Percentiles rank a stretch among this genome's conserved stretches.
Evolutionary conservation across 2,329 filamentous ascomycete genomes (phyloP).

Genomic region (Gaeumannomyces tritici): DNA sequence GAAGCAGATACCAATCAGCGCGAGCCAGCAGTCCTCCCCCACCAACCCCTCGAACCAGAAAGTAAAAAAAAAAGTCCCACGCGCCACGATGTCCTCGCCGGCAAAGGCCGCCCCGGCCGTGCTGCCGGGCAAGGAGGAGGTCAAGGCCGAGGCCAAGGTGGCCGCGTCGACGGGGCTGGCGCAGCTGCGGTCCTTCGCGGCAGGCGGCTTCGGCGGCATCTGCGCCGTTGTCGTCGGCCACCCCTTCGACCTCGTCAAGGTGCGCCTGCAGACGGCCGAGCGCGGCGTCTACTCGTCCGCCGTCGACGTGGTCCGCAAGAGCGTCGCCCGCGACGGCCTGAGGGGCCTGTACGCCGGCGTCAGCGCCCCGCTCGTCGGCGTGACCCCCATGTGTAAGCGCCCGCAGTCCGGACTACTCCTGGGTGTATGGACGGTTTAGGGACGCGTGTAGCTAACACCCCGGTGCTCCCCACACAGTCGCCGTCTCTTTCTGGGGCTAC

Average conservation of each 20-base stretch:
- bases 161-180: constrained; percentile 27
- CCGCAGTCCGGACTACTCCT: background rate
- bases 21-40: background rate
- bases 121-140: constrained; percentile 32
- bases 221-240: constrained; percentile 93
- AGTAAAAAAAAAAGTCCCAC: constrained; percentile 10
- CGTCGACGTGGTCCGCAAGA: constrained; percentile 84
- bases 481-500: constrained; percentile 75
- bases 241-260: constrained; percentile 96
- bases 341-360: constrained; percentile 94
- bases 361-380: constrained; percentile 84
- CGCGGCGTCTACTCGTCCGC: constrained; percentile 84
- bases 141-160: constrained; percentile 31
- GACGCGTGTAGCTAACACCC: background rate
- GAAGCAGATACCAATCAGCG: too few relatives aligned
- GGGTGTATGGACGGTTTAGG: background rate
- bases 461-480: constrained; percentile 34
- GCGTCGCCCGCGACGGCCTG: constrained; percentile 77
- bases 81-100: constrained; percentile 11
- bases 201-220: constrained; percentile 86
- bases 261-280: constrained; percentile 92
- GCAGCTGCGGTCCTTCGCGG: constrained; percentile 70
- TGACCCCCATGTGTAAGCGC: constrained; percentile 94
- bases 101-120: constrained; percentile 24
- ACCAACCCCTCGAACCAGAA: constrained; percentile 12